Evolutionary conservation across 1,284 basidiomycete genomes (phyloP), one percentile per base, ranked within the genome.

Genomic region (Cystobasidium sp.): DNA sequence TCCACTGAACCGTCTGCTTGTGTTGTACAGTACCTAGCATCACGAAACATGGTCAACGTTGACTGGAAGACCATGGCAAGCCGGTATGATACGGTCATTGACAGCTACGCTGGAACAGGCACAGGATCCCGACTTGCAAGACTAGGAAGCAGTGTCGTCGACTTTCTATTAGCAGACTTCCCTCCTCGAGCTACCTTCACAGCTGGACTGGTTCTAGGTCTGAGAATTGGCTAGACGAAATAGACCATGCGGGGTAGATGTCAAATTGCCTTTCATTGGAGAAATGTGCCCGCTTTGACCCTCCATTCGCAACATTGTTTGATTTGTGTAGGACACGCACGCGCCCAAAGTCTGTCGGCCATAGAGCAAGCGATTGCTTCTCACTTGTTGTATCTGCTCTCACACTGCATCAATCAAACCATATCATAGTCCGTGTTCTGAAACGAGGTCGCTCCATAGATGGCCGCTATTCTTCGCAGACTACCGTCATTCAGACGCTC

Each of bases 151-250:
- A 67, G 72, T 49, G 79, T 77, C 65, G 56, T 80, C 44, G 79
- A 80, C 63, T 80, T 80, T 53, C 74, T 80, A 18, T 53, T 67
- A 12, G 79, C 79, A 22, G 76, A 80, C 72, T 68, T 80, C 0
- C 79, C 79, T 66, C 68, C 73, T 41, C 52, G 79, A 10, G 78
- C 78, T 47, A 78, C 78, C n/a, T 79, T 80, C 31, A 75, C 77
- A 7, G 76, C 77, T 16, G 79, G 79, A 0, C 59, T 80, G 1
- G 52, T 75, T 39, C 55, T 80, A 16, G 79, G 79, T 1, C 44
- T 76, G 49, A 51, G 75, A 46, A 39, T 76, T 24, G 70, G 70
- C 6, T 73, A 53, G 31, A 14, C 31, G 31, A 31, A 31, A 31
- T 31, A 31, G 31, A 31, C 1, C 31, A 31, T 5, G 31, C 5